Evolutionary conservation across 2,329 filamentous ascomycete species (phyloP), one percentile per base, ranked within the genome.

Genomic region (Ophiostoma fasciatum): DNA sequence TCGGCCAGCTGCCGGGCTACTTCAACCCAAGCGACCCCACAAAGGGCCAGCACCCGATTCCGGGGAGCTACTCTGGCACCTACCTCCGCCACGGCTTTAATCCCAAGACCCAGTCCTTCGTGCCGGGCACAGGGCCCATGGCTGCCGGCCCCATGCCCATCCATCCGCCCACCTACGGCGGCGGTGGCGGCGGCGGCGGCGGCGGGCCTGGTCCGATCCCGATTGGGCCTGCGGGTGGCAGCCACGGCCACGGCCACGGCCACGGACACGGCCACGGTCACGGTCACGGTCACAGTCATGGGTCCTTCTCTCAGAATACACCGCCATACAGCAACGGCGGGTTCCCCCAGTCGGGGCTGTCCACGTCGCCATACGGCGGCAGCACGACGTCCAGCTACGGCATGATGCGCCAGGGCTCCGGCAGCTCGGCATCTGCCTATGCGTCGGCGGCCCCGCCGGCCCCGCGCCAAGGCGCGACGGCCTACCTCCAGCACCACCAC

Each of bases 101-200:
- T 51, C 88, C 87, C 1, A 87, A 93, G 59, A 94, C 82, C 13
- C 82, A 93, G 51, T 82, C 87, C 0, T 94, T 96, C 55, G 73
- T 94, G 18, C 88, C 88, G 2, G 63, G 71, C 42, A 63, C 56
- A 43, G 60, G 62, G 63, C 28, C 58, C 59, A 22, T 59, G n/a
- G n/a, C n/a, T 64, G 6, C 58, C 63, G 42, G 61, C 60, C 13
- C 60, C 62, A 1, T 72, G 64, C 42, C 63, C 56, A 29, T 62
- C n/a, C n/a, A n/a, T n/a, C n/a, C 62, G 23, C 58, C 58, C 40
- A 4, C 28, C 27, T 21, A 14, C 32, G 4, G 27, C 17, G 4
- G 26, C 18, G 1, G 28, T 31, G 7, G 17, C 18, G 5, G 7
- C 31, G 4, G 26, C 23, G 36, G 36, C 17, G 13, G 28, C 26